phyloP scores from a whole-genome alignment of 1,139 yeast genomes.

The Diutina neorugosa region DNA sequence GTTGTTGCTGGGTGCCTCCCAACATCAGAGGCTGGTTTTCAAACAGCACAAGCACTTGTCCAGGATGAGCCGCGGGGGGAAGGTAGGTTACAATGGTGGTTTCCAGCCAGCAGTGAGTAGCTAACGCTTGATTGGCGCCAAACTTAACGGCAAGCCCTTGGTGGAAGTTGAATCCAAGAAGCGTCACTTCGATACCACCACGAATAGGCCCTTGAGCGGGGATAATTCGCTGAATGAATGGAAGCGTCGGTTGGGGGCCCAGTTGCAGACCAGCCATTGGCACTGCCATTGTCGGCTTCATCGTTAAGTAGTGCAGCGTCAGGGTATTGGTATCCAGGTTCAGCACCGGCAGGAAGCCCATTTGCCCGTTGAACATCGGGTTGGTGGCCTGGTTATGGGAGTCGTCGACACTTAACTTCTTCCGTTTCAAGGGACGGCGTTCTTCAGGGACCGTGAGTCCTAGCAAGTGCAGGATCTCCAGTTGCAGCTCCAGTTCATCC shows the following conservation, averaged over 20 bases:
- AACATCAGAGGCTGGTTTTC: slow-evolving; percentile 32
- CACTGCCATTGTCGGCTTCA: slow-evolving; percentile 4
- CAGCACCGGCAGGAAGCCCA: slow-evolving; percentile 32
- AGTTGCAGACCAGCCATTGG: slow-evolving; percentile 6
- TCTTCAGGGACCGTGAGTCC: slow-evolving; percentile 11
- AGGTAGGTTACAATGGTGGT: slow-evolving; percentile 85
- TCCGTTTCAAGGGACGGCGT: slow-evolving; percentile 24
- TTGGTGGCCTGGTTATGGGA: slow-evolving; percentile 25
- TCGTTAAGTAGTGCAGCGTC: slow-evolving; percentile 15
- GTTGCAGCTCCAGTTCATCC: slow-evolving; percentile 4
- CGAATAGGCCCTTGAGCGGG: slow-evolving; percentile 92
- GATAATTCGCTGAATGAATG: slow-evolving; percentile 69
- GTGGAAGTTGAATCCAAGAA: slow-evolving; percentile 76
- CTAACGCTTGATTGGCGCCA: slow-evolving; percentile 72
- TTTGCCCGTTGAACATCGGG: slow-evolving; percentile 35
- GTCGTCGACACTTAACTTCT: slow-evolving; percentile 34
- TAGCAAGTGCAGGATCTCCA: slow-evolving; percentile 1
- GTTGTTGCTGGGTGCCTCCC: slow-evolving; percentile 30
- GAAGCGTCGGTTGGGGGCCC: slow-evolving; percentile 17
- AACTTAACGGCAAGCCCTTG: slow-evolving; percentile 76
- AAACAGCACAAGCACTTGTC: slow-evolving; percentile 83
- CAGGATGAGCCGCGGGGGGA: slow-evolving; percentile 83
- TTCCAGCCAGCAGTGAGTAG: slow-evolving; percentile 94
- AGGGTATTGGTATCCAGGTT: slow-evolving; percentile 33
- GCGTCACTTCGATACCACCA: slow-evolving; percentile 91